Base-by-base conservation (phyloP, 2,329 filamentous ascomycete genomes). In the Tympanopsis confertula region DNA sequence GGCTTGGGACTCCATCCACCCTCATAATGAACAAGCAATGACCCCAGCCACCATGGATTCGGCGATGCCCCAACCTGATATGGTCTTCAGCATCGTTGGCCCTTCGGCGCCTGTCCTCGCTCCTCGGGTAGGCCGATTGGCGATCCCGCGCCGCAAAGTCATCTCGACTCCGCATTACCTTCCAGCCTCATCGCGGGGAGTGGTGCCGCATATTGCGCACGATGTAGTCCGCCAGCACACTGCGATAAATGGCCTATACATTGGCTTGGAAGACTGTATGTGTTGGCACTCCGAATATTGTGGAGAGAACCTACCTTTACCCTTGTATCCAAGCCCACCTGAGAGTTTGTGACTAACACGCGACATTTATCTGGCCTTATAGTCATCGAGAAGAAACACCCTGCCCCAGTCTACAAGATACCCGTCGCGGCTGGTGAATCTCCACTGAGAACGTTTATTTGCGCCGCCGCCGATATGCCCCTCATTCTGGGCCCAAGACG, bases 251-350 rank as follows among this genome's bases (percentile, higher is more conserved):
- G 70, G 70, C 33, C 57, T 80, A 12, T 80, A 78, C 46, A 49
- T 75, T 33, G 71, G 68, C n/a, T 54, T 81, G 7, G 78, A 82
- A 63, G 78, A 82, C 55, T 82, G 78, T 82, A 66, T 50, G 69
- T 62, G n/a, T 35, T 7, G 24, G 24, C 35, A 5, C 22, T 5
- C 14, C 13, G 5, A 20, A 26, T 32, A 7, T 20, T 26, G 19
- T 19, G 36, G 17, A 13, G 7, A 17, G n/a, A 20, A 10, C 29
- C 7, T 14, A 13, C 19, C 22, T n/a, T 26, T 26, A 10, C 22
- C 22, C n/a, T 26, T 26, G n/a, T 13, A 36, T 20, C 20, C 5
- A 35, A 14, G 13, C 17, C 19, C 13, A 18, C 39, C 15, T 19
- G 20, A 33, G 13, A 18, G 17, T 35, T 26, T 10, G 10, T 33